Evolutionary conservation across 2,329 filamentous ascomycete genomes (phyloP).

Genomic region (Apiospora rasikravindrae): DNA sequence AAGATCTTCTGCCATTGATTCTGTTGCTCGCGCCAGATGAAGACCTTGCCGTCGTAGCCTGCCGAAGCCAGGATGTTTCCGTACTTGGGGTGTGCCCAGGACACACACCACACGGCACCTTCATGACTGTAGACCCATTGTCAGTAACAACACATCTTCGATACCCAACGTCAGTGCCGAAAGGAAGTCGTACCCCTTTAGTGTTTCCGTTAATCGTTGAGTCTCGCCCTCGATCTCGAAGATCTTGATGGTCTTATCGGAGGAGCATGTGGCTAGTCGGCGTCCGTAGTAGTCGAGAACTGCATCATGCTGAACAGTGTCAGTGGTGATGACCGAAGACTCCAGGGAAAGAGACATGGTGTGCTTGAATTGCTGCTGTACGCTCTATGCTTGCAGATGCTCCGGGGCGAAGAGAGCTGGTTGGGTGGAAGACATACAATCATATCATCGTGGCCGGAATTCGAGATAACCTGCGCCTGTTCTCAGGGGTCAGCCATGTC

Average conservation of each 20-base stretch:
- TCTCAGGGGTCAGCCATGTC: constrained; percentile 15
- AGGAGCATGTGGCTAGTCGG: constrained; percentile 94
- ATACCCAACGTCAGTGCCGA: neutral
- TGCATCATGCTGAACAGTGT: constrained; percentile 78
- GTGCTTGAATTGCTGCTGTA: neutral
- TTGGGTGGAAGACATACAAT: constrained; percentile 68
- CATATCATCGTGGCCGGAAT: constrained; percentile 97
- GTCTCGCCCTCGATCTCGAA: constrained; percentile 96
- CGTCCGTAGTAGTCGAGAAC: constrained; percentile 98
- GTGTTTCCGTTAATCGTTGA: constrained; percentile 87
- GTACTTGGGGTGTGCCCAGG: constrained; percentile 98
- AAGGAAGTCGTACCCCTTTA: constrained; percentile 77
- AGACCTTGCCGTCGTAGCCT: constrained; percentile 95
- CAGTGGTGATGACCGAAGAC: constrained; percentile 26
- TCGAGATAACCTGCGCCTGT: constrained; percentile 75
- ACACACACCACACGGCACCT: constrained; percentile 95
- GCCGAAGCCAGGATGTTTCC: constrained; percentile 96
- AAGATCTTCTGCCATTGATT: constrained; percentile 84
- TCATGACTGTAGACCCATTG: constrained; percentile 71
- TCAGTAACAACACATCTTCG: neutral
- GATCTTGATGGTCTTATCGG: constrained; percentile 98
- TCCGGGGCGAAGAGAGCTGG: neutral
- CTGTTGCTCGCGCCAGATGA: constrained; percentile 94
- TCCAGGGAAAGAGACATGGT: neutral
- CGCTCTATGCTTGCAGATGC: constrained; percentile 1